Evolutionary conservation across 495 filamentous ascomycete species (phyloP).

Genomic region (Aspergillus sclerotioniger): DNA sequence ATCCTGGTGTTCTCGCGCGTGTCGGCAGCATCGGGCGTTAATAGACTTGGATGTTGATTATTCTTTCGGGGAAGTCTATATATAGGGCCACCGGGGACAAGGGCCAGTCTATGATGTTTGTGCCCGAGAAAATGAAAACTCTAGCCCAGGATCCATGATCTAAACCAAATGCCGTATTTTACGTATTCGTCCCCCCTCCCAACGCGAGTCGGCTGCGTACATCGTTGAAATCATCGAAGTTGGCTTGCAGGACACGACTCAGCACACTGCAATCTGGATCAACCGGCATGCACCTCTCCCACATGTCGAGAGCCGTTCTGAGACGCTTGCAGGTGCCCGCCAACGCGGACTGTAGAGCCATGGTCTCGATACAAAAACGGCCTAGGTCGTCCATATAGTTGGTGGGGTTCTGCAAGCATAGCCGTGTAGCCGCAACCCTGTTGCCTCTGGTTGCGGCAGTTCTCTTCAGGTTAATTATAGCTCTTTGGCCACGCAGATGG

Average conservation of each 20-base stretch:
- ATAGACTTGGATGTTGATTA: background rate
- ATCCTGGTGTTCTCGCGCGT: background rate
- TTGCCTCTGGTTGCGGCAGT: constrained; percentile 33
- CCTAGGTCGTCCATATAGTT: constrained; percentile 58
- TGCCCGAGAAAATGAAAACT: background rate
- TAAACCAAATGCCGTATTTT: background rate
- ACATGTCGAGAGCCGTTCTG: constrained; percentile 17
- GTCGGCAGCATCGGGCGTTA: background rate
- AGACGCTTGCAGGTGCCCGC: constrained; percentile 25
- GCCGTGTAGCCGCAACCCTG: constrained; percentile 19
- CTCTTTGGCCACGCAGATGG: constrained; percentile 37
- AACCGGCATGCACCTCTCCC: constrained; percentile 13
- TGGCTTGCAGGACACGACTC: constrained; percentile 26
- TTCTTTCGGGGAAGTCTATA: background rate
- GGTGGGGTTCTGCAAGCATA: constrained; percentile 62
- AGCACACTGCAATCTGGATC: constrained; percentile 26
- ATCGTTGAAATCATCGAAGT: constrained; percentile 34
- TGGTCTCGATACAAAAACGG: constrained; percentile 31
- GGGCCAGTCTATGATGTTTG: background rate
- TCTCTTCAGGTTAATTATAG: constrained; percentile 35
- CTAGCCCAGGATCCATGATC: background rate
- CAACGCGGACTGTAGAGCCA: constrained; percentile 31
- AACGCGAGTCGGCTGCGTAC: constrained; percentile 14
- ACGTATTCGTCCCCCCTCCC: background rate
- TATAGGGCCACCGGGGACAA: background rate